Base-by-base conservation (phyloP, 2,329 filamentous ascomycete species). In the Microcyclospora pomicola region DNA sequence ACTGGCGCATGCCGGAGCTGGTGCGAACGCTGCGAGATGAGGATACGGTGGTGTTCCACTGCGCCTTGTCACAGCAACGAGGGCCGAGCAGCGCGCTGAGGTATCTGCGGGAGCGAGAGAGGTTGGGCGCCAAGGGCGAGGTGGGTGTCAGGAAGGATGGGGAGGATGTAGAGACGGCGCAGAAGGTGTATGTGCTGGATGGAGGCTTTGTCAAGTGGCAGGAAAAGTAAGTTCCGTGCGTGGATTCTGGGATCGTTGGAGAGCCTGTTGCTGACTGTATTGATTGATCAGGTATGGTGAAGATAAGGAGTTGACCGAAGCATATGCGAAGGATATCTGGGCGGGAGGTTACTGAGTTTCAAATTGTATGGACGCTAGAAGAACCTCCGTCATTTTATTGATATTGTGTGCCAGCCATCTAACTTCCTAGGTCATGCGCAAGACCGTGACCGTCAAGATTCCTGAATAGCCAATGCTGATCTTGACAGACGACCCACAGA, bases 11-110 rank as follows among this genome's bases (percentile, higher is more conserved):
- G 59, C 82, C 87, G 0, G 83, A 86, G 45, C 74, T 98, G n/a
- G 69, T 93, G 10, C 76, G 84, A 40, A 77, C 72, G 32, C 72
- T 95, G 34, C 67, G 75, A 47, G 76, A 80, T 54, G 86, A 85
- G 59, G 75, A 91, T 39, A 80, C 72, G 9, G 85, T 98, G 11
- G 75, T 98, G 1, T 98, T 98, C 60, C 91, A 98, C 64, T 98
- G 91, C 62, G 82, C 83, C 13, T 67, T 96, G 39, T 88, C 81
- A 49, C 91, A 96, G 65, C 82, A 94, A 63, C 72, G 91, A 1
- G 91, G 91, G 0, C 91, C 91, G 0, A 73, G 73, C 36, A 86
- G 88, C 3, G 91, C 91, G 3, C 63, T 94, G 49, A 70, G 72
- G 52, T 96, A 95, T 59, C 49, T 87, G 43, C 67, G 81, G 28